phyloP scores from a whole-genome alignment of 169 alveolate species.

The Nephromyces sp. region DNA sequence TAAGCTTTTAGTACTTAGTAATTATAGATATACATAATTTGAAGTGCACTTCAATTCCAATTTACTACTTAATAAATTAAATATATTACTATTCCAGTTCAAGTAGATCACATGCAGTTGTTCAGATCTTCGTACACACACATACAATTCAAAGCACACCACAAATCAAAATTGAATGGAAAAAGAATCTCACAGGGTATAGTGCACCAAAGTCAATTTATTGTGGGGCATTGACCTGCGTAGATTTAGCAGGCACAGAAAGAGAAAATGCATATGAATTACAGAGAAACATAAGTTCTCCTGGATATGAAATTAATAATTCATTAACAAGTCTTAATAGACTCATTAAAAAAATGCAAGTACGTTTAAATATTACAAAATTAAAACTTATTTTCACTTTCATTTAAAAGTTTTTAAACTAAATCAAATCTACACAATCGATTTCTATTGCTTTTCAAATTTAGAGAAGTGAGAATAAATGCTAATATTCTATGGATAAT shows the following conservation, averaged over 20 bases:
- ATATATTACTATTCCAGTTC: conserved; percentile 2
- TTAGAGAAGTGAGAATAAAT: too few species aligned
- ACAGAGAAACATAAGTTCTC: neutral
- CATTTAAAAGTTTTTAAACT: neutral
- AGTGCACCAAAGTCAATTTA: neutral
- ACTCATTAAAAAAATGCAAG: conserved; percentile 23
- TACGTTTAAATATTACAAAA: neutral
- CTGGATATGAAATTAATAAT: neutral
- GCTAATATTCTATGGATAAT: too few species aligned
- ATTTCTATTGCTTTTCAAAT: neutral
- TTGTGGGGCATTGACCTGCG: conserved; percentile 8
- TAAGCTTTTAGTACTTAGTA: too few species aligned
- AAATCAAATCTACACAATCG: neutral
- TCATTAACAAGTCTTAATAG: conserved; percentile 14
- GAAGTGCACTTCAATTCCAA: too few species aligned
- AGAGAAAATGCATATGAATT: neutral
- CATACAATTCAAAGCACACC: neutral
- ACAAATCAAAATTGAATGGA: neutral
- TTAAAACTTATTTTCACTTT: too few species aligned
- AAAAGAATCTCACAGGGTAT: neutral
- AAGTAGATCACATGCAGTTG: conserved; percentile 13
- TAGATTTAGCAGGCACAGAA: conserved; percentile 20
- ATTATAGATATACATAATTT: too few species aligned
- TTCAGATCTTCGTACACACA: conserved; percentile 14
- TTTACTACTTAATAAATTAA: too few species aligned